Evolutionary conservation across 2,329 filamentous ascomycete genomes (phyloP).

Genomic region (Stagonosporopsis cucurbitacearum): DNA sequence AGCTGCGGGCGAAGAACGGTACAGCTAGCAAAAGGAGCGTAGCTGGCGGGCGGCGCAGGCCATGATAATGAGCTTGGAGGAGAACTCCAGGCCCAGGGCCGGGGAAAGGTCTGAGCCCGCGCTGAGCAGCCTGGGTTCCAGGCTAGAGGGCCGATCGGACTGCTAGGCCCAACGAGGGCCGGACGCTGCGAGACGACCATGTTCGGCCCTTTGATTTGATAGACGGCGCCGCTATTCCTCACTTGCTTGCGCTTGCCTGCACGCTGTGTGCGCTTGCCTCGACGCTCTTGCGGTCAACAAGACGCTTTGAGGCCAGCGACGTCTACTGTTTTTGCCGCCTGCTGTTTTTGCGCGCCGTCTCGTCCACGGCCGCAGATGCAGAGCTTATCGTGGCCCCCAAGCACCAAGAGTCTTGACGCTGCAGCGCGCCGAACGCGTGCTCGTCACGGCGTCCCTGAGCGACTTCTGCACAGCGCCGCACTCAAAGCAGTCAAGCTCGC

Average conservation of each 20-base stretch:
- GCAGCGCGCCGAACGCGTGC: slow-evolving; percentile 16
- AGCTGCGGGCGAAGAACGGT: slow-evolving; percentile 13
- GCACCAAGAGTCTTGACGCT: slow-evolving; percentile 18
- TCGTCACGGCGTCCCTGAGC: slow-evolving; percentile 26
- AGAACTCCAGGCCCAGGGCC: slow-evolving; percentile 22
- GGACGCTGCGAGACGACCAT: slow-evolving; percentile 7
- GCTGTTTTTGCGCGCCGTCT: background rate
- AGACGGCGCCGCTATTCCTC: slow-evolving; percentile 16
- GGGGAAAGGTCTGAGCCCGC: slow-evolving; percentile 28
- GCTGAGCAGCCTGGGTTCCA: slow-evolving; percentile 24
- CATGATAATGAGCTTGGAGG: slow-evolving; percentile 23
- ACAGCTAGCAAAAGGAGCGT: slow-evolving; percentile 15
- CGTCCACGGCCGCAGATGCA: background rate
- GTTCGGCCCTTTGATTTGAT: slow-evolving; percentile 17
- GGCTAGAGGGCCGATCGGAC: slow-evolving; percentile 15
- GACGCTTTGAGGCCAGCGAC: no score
- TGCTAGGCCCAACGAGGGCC: slow-evolving; percentile 9
- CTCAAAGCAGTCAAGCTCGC: slow-evolving; percentile 19
- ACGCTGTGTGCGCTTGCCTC: slow-evolving; percentile 6
- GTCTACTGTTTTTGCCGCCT: background rate
- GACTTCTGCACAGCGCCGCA: slow-evolving; percentile 7
- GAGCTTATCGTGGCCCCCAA: slow-evolving; percentile 4
- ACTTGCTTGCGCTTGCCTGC: slow-evolving; percentile 7
- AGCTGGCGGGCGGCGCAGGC: slow-evolving; percentile 23
- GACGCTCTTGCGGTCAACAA: slow-evolving; percentile 4